Evolutionary conservation across 148 eudicot genomes (phyloP), one percentile per base, ranked within the genome.

Genomic region (Tetragonia tetragonoides): DNA sequence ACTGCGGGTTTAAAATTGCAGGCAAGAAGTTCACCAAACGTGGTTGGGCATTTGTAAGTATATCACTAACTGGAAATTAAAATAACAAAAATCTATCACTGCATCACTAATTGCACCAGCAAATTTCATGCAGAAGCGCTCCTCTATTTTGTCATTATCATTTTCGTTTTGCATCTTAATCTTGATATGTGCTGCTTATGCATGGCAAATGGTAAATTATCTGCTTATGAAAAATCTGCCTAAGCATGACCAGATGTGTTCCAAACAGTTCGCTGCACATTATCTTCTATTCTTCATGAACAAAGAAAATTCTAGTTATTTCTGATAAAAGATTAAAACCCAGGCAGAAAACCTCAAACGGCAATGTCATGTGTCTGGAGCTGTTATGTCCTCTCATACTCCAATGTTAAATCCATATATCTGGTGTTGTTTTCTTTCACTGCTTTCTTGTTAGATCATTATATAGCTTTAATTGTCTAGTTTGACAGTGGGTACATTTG

Each of bases 1-100:
- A 90, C 67, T 92, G 99, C 84, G 77, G 72, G 71, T 92, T 89
- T 81, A 78, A 87, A 49, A 75, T 84, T 63, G 93, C 89, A 2
- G 97, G 97, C 41, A 90, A 74, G 76, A 88, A 89, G 75, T 95
- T 95, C 84, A 91, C 97, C 7, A 91, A 84, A 81, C 79, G 89
- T 44, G 90, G 94, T 0, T 95, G 99, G 99, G 99, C 97, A 61
- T 95, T 95, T 80, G 95, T 92, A 79, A 94, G 98, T 90, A 72
- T 82, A 72, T 82, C 64, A 72, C 78, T 74, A 16, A 77, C 57
- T 54, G 65, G 38, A 34, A 41, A 39, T 42, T 34, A 72, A 21
- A 66, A 66, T 67, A 71, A 34, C 37, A 56, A n/a, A 23, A 3
- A 39, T 44, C n/a, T 4, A 37, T 80, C 17, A 28, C 47, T 15